Evolutionary conservation across 257 asterid genomes (phyloP), one percentile per base, ranked within the genome.

Genomic region (Nicotiana tomentosiformis): DNA sequence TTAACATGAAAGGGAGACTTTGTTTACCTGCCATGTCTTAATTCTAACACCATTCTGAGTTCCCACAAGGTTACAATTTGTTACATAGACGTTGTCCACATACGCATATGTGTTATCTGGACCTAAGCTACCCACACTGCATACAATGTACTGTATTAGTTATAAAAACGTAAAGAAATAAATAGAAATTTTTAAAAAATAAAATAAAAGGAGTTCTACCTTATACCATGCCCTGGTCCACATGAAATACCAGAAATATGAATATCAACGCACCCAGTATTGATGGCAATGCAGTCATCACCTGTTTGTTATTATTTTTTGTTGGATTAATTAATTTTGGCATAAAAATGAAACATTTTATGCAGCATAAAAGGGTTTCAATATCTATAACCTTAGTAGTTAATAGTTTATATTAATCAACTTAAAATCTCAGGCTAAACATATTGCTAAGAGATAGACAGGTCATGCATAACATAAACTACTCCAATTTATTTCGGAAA

Each of bases 151-250:
- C 4, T 20, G 14, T 4, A 15, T n/a, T 46, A 4, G 35, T 51
- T 33, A n/a, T 11, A 8, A 55, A 23, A 82, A 2, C 14, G 18
- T 39, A 23, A 62, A 39, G 11, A 7, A 20, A 37, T 5, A 29
- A 5, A 46, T 15, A 23, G 2, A 4, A 4, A 3, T 62, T 12
- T 30, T 1, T 10, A 15, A 39, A 9, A 43, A 7, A 1, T 43
- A 32, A 32, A 32, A 17, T 8, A 11, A 53, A 11, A 3, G 57
- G 57, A 10, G 12, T 79, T n/a, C 12, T 70, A 84, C 88, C 85
- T 85, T 78, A 85, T 82, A 20, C 85, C 85, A 60, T 77, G 85
- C 6, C 84, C 83, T 5, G 88, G 88, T 77, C 85, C 88, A 37
- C 85, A 82, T 33, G 78, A n/a, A 82, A 82, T 65, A 23, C 81